Conservation (phyloP, 768 basidiomycete species). For the Kwoniella europaea region DNA sequence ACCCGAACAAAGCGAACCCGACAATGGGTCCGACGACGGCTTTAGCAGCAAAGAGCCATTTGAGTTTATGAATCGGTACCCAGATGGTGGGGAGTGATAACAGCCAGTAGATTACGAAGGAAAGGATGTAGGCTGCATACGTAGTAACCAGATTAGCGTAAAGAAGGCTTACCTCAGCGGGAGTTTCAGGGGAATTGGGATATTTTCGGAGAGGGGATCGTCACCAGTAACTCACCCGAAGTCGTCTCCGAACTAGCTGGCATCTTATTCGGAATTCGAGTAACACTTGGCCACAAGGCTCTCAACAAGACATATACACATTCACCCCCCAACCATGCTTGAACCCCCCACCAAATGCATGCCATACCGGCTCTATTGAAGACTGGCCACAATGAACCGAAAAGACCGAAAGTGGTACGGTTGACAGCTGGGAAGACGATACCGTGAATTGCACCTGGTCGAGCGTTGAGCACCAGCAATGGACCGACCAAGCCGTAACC, state of each 20-base stretch:
- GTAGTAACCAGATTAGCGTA: background rate
- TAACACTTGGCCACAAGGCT: constrained; percentile 72
- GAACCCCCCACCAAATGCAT: constrained; percentile 57
- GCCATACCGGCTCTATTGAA: constrained; percentile 61
- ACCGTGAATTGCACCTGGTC: constrained; percentile 77
- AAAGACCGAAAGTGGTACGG: constrained; percentile 77
- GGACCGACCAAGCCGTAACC: constrained; percentile 65
- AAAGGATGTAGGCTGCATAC: constrained; percentile 58
- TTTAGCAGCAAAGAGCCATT: constrained; percentile 73
- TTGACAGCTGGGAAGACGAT: constrained; percentile 62
- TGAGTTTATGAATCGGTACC: constrained; percentile 76
- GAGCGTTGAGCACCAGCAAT: constrained; percentile 77
- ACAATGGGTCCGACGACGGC: constrained; percentile 64
- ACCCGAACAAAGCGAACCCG: constrained; percentile 58
- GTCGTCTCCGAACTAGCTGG: constrained; percentile 75
- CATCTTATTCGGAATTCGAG: constrained; percentile 65
- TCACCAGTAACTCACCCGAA: constrained; percentile 64
- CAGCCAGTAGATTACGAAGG: constrained; percentile 87
- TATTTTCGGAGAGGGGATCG: background rate
- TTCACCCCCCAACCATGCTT: constrained; percentile 76
- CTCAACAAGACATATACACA: constrained; percentile 76
- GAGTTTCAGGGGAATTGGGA: too few species aligned
- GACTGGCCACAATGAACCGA: constrained; percentile 77
- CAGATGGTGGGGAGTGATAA: constrained; percentile 78
- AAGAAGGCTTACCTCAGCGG: too few species aligned